Base-by-base conservation (phyloP, 2,329 filamentous ascomycete genomes). In the Onygenales sp. region DNA sequence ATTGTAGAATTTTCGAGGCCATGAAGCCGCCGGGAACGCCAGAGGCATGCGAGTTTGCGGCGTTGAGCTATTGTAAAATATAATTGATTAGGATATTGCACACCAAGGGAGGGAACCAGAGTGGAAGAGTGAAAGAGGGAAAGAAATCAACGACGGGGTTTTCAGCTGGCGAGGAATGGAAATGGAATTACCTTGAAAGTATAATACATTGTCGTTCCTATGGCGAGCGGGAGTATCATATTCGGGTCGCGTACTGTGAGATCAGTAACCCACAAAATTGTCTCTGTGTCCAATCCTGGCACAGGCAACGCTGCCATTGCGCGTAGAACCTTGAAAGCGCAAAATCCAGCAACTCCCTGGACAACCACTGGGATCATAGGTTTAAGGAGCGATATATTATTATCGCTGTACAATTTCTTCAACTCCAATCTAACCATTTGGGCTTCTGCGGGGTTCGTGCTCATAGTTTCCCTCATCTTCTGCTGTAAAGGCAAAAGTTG, bases 221-320 rank as follows among this genome's bases (percentile, higher is more conserved):
- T 82, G 1, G 77, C 54, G 2, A 82, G 57, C 1, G 93, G 93
- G 34, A 97, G 72, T 42, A 93, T 67, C 61, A 81, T 92, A 62
- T 78, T 85, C 0, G 93, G 92, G 68, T 98, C 93, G 2, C 80
- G 68, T 21, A 83, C 65, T 0, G 88, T 85, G 57, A 98, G 70
- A 67, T 97, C 87, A 1, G 74, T 71, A 59, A 97, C 80, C 93
- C 93, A 98, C 42, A 84, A 71, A 37, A 84, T 71, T 2, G 87
- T 85, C 34, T 87, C 87, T 1, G 72, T 74, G 61, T 87, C 80
- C 58, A 97, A 69, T 1, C 82, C 85, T 0, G 92, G 92, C 4
- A 96, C 88, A 3, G 92, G 92, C 47, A 97, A 73, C 21, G 76
- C 68, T 1, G 82, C 70, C 86, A 95, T 94, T 59, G 78, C 84